Base-by-base conservation (phyloP, 225 moss, liverwort and hornwort genomes). In the Anthoceros angustus region DNA sequence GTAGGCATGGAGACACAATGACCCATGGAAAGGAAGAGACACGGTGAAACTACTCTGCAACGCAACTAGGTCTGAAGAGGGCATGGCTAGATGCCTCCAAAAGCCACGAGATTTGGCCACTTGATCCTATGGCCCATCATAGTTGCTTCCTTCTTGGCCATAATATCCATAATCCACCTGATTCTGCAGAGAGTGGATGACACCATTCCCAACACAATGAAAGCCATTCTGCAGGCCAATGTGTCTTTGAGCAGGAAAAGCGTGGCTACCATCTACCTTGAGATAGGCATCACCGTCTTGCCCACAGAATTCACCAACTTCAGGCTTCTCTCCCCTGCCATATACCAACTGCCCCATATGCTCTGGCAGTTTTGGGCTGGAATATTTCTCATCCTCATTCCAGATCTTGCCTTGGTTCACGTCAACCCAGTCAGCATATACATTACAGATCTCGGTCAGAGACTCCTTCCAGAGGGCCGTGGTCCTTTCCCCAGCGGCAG, bases 381-480 rank as follows among this genome's bases (percentile, higher is more conserved):
- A 55, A 23, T 5, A 18, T 55, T 55, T 55, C 14, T 20, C 55
- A 18, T 18, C 18, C 8, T 55, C 55, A 55, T 55, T 55, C 55
- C 55, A 55, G 23, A 2, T 5, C n/a, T 55, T 55, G n/a, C 18
- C 23, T 55, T 55, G 6, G 12, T 86, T 81, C 12, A 83, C 87
- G 62, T 92, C 88, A 43, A 80, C 26, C 92, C 98, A 98, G 67
- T 98, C 98, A 60, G 92, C 98, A 68, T 87, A 89, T 65, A 98
- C 89, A 24, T 82, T 92, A 41, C 89, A 89, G 68, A 98, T 83
- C 63, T 70, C 70, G 26, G 82, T 89, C 25, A 40, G 77, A 25
- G 92, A 87, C 61, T 88, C 92, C 70, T 86, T 89, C 98, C 98
- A 98, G 20, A 50, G 66, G n/a, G 68, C 61, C 42, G 66, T 70